A percentile compares a stretch with the other conserved stretches of the same genome.
Conservation (phyloP, 1,139 yeast species). For the Yamadazyma oceani region DNA sequence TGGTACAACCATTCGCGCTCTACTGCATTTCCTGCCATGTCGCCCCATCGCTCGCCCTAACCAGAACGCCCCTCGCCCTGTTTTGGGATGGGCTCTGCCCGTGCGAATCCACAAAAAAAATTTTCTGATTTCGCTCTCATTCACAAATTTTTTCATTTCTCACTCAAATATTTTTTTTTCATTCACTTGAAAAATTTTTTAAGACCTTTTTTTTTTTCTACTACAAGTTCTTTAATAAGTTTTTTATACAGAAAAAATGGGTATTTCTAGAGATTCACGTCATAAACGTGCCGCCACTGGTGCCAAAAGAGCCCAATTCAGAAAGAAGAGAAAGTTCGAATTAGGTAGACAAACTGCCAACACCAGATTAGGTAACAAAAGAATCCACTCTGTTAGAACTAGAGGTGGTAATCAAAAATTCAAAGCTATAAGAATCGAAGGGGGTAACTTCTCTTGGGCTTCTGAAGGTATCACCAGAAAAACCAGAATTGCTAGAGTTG, state of each 20-base stretch:
- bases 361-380: constrained; percentile 99
- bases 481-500: constrained; percentile 98
- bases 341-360: constrained; percentile 99
- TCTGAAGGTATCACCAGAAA: constrained; percentile 98
- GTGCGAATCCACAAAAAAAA: no score
- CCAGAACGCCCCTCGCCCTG: no score
- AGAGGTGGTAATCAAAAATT: constrained; percentile 99
- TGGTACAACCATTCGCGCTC: no score
- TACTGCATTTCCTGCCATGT: no score
- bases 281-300: constrained; percentile 99
- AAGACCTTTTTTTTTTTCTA: constrained; percentile 1
- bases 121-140: background rate
- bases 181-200: constrained; percentile 1
- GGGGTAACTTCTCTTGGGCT: constrained; percentile 99
- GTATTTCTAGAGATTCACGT: constrained; percentile 99
- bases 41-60: no score
- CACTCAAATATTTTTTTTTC: background rate
- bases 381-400: constrained; percentile 98
- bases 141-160: background rate
- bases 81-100: no score
- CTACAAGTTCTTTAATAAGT: no score
- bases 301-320: constrained; percentile 99
- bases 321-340: constrained; percentile 99
- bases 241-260: constrained; percentile 53
- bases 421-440: constrained; percentile 99